Percentiles rank a stretch among this genome's conserved stretches.
Conservation (phyloP, 179 eudicot genomes). For the Amaranthus tricolor region DNA sequence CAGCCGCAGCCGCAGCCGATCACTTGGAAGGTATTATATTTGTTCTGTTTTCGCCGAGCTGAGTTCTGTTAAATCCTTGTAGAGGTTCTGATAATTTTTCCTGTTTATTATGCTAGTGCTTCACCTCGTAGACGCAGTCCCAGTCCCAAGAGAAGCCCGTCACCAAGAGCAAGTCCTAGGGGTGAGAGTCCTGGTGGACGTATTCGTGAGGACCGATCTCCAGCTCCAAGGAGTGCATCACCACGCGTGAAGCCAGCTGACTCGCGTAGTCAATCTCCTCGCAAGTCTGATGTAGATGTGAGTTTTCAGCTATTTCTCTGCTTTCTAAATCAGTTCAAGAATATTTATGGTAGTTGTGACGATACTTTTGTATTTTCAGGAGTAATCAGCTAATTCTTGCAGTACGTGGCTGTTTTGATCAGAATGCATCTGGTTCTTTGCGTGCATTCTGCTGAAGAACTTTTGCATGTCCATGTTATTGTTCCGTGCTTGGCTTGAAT, state of each 20-base stretch:
- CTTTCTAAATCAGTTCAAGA: background rate
- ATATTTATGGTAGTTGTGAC: background rate
- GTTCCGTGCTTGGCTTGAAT: constrained; percentile 28
- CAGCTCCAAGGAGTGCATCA: constrained; percentile 50
- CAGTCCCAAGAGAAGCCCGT: constrained; percentile 73
- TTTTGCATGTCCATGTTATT: constrained; percentile 21
- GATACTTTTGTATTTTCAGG: constrained; percentile 19
- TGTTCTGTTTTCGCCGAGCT: background rate
- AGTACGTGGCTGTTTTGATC: constrained; percentile 8
- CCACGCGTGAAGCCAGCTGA: constrained; percentile 56
- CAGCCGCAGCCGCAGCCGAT: constrained; percentile 57
- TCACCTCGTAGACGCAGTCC: constrained; percentile 64
- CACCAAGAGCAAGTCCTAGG: constrained; percentile 51
- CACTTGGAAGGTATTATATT: constrained; percentile 61
- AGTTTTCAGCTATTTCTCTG: constrained; percentile 25
- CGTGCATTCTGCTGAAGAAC: constrained; percentile 12
- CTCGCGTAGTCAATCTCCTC: constrained; percentile 77
- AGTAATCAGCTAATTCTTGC: constrained; percentile 10
- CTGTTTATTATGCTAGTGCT: constrained; percentile 35
- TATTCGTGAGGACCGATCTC: constrained; percentile 45
- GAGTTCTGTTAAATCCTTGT: background rate
- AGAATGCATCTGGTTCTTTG: background rate
- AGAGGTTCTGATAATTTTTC: background rate
- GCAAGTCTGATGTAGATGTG: constrained; percentile 72
- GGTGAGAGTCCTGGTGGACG: constrained; percentile 54